These are phyloP conservation scores for Tuber borchii DNA, from an alignment of 495 filamentous ascomycete species.

Conservation along the genomic window DNA sequence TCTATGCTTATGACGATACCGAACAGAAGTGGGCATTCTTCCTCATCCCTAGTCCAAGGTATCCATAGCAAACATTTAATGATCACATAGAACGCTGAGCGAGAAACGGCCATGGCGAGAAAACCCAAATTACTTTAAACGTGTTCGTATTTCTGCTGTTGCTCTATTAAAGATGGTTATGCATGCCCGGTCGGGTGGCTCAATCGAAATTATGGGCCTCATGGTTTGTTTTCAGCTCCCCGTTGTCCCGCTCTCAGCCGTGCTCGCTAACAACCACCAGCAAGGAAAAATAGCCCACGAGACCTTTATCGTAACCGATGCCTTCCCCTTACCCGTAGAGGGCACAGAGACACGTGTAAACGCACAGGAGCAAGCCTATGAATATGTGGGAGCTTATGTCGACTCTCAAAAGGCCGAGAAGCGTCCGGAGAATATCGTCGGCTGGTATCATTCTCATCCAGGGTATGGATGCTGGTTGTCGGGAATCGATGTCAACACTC, in stretches of 20 bases:
- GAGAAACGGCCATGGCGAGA: constrained; percentile 67
- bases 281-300: constrained; percentile 81
- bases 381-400: constrained; percentile 86
- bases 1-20: constrained; percentile 70
- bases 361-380: constrained; percentile 87
- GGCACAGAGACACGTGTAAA: constrained; percentile 98
- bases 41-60: neutral
- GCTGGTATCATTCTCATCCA: constrained; percentile 98
- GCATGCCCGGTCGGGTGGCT: constrained; percentile 89
- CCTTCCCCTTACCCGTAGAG: constrained; percentile 89
- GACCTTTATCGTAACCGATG: constrained; percentile 88
- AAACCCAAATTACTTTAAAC: constrained; percentile 86
- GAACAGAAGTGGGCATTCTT: constrained; percentile 52
- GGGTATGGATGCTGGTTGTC: constrained; percentile 98
- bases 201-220: constrained; percentile 92
- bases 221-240: constrained; percentile 51
- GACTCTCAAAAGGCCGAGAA: constrained; percentile 63
- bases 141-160: constrained; percentile 84
- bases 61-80: constrained; percentile 10
- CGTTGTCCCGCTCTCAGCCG: neutral
- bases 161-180: constrained; percentile 99
- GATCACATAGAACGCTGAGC: constrained; percentile 38
- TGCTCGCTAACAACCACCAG: constrained; percentile 14
- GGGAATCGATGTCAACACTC: constrained; percentile 89
- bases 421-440: constrained; percentile 83